Evolutionary conservation across 345 rosid species (phyloP).

Genomic region (Moringa oleifera): DNA sequence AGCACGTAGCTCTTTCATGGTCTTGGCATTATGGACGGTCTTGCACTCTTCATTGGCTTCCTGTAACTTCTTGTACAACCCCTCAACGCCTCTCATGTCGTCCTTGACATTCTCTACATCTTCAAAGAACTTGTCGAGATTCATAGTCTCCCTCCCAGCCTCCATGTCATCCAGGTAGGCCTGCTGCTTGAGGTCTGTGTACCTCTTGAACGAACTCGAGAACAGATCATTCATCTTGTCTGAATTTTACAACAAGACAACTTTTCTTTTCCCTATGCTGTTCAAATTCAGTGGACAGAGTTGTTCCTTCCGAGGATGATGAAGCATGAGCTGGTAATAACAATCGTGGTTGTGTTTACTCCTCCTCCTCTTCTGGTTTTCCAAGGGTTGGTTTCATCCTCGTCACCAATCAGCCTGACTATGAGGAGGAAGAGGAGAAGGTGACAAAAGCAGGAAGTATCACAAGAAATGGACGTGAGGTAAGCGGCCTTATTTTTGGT

Average conservation of each 20-base stretch:
- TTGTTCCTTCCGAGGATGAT: no score
- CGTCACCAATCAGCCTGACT: not conserved
- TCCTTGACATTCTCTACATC: slow-evolving; percentile 71
- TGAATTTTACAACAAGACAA: no score
- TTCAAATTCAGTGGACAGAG: no score
- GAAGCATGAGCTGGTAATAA: no score
- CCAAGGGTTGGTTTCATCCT: no score
- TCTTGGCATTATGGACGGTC: slow-evolving; percentile 50
- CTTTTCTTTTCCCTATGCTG: no score
- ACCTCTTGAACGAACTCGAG: slow-evolving; percentile 72
- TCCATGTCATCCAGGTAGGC: slow-evolving; percentile 52
- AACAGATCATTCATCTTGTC: slow-evolving; percentile 71
- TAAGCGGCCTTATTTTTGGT: slow-evolving; percentile 14
- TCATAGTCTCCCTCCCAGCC: slow-evolving; percentile 49
- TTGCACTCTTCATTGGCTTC: slow-evolving; percentile 78
- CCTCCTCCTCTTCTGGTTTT: no score
- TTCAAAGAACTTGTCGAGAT: slow-evolving; percentile 73
- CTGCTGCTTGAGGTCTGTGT: slow-evolving; percentile 30
- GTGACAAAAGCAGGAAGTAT: slow-evolving; percentile 8
- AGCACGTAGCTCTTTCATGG: slow-evolving; percentile 50
- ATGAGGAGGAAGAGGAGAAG: slow-evolving; percentile 21
- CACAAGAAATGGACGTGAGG: slow-evolving; percentile 13
- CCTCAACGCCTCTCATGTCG: slow-evolving; percentile 55
- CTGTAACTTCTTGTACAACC: slow-evolving; percentile 52
- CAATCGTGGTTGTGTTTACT: no score